Evolutionary conservation across 805 yeast genomes (phyloP).

Genomic region (Candida insectorum): DNA sequence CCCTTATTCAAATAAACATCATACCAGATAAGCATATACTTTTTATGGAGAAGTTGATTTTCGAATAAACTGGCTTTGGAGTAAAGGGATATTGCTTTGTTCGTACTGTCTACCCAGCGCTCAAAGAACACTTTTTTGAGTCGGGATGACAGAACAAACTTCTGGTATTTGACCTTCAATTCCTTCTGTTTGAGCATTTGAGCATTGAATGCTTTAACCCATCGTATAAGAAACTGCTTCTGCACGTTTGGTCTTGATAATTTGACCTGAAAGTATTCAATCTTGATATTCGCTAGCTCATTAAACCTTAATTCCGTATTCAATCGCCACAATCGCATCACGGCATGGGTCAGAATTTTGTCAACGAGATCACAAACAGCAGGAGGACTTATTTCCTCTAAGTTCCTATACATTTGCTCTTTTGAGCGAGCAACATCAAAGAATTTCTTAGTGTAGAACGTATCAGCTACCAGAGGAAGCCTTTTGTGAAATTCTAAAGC

Average conservation of each 20-base stretch:
- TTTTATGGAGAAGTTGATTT: slow-evolving; percentile 18
- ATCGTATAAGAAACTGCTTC: slow-evolving; percentile 12
- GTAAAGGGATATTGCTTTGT: not conserved
- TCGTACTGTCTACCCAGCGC: slow-evolving; percentile 13
- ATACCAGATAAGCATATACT: slow-evolving; percentile 31
- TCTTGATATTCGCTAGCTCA: slow-evolving; percentile 12
- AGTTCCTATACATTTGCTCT: too few relatives aligned
- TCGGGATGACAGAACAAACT: slow-evolving; percentile 2
- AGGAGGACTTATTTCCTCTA: too few relatives aligned
- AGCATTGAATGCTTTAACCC: slow-evolving; percentile 21
- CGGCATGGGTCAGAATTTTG: slow-evolving; percentile 3
- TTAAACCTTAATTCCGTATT: slow-evolving; percentile 20
- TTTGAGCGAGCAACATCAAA: too few relatives aligned
- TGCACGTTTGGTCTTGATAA: slow-evolving; percentile 13
- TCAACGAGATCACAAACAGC: too few relatives aligned
- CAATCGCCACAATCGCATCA: slow-evolving; percentile 21
- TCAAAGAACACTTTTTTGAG: slow-evolving; percentile 3
- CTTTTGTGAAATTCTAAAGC: slow-evolving; percentile 2
- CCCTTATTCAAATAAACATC: slow-evolving; percentile 23
- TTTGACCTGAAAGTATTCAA: slow-evolving; percentile 15
- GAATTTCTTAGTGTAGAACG: slow-evolving; percentile 6
- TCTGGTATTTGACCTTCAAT: not conserved
- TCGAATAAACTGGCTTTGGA: slow-evolving; percentile 18
- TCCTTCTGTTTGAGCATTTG: slow-evolving; percentile 5
- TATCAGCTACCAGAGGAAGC: slow-evolving; percentile 11